Conservation (phyloP, 2,329 filamentous ascomycete species). For the Lasiodiplodia sp. region DNA sequence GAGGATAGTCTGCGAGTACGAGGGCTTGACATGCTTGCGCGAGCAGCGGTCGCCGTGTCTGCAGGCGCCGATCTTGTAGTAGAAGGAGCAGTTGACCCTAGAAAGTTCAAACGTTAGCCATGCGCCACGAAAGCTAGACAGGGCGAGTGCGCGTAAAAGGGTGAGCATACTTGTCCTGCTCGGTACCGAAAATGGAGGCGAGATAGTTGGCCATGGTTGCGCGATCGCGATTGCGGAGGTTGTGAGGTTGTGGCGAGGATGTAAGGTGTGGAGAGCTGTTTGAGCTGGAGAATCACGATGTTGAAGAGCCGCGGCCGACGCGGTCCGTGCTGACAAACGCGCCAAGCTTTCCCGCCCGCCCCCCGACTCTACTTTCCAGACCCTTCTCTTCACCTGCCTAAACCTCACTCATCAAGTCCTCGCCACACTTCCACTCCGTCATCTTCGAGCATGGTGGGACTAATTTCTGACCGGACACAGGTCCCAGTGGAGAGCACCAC, state of each 20-base stretch:
- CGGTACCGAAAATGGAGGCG: slow-evolving; percentile 98
- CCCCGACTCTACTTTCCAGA: slow-evolving; percentile 3
- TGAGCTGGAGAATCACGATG: slow-evolving; percentile 18
- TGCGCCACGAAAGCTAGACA: slow-evolving; percentile 5
- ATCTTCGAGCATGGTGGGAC: neutral
- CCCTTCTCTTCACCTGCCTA: slow-evolving; percentile 4
- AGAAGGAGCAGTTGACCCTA: slow-evolving; percentile 95
- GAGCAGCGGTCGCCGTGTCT: slow-evolving; percentile 98
- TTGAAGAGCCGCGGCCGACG: slow-evolving; percentile 14
- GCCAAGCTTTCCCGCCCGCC: slow-evolving; percentile 20
- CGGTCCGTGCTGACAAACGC: slow-evolving; percentile 28
- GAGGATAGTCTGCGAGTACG: slow-evolving; percentile 96
- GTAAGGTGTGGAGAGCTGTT: slow-evolving; percentile 19
- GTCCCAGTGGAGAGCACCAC: neutral
- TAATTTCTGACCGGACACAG: neutral
- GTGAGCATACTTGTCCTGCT: slow-evolving; percentile 79
- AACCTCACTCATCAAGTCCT: neutral
- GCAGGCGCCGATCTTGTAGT: slow-evolving; percentile 99
- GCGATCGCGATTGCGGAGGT: slow-evolving; percentile 5
- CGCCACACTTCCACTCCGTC: neutral
- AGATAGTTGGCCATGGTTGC: slow-evolving; percentile 92
- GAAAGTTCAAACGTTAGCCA: slow-evolving; percentile 31
- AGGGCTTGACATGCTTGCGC: slow-evolving; percentile 98
- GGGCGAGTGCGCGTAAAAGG: neutral
- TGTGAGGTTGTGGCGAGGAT: slow-evolving; percentile 14